Evolutionary conservation across 129 eudicot genomes (phyloP).

Genomic region (Erigeron canadensis): DNA sequence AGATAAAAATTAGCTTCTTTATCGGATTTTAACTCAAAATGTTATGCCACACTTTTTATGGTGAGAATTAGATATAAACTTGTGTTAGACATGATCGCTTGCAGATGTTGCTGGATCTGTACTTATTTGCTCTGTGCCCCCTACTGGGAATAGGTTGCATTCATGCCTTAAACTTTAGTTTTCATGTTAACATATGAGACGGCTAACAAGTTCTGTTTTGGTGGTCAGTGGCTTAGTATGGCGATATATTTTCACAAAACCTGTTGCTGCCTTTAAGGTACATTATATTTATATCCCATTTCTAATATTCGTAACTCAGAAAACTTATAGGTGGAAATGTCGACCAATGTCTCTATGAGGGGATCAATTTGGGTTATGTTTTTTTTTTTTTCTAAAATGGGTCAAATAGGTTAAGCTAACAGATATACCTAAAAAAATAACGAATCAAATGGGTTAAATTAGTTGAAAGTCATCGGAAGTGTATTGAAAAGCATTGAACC

Average conservation of each 20-base stretch:
- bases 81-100: conserved; percentile 24
- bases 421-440: too few species aligned
- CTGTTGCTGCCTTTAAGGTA: conserved; percentile 92
- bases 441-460: neutral
- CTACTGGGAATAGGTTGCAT: conserved; percentile 77
- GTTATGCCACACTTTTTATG: neutral
- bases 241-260: conserved; percentile 92
- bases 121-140: conserved; percentile 93
- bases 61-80: neutral
- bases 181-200: conserved; percentile 3
- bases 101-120: conserved; percentile 74
- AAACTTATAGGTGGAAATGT: neutral
- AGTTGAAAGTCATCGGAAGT: neutral
- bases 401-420: too few species aligned
- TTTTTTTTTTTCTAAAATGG: too few species aligned
- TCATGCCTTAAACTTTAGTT: conserved; percentile 16
- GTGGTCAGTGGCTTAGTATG: conserved; percentile 74
- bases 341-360: too few species aligned
- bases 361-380: too few species aligned
- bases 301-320: neutral
- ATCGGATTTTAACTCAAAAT: neutral
- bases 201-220: conserved; percentile 28
- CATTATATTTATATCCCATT: neutral
- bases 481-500: neutral
- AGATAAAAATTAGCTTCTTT: conserved; percentile 5